Conservation (phyloP, 805 yeast genomes). For the Millerozyma miso region DNA sequence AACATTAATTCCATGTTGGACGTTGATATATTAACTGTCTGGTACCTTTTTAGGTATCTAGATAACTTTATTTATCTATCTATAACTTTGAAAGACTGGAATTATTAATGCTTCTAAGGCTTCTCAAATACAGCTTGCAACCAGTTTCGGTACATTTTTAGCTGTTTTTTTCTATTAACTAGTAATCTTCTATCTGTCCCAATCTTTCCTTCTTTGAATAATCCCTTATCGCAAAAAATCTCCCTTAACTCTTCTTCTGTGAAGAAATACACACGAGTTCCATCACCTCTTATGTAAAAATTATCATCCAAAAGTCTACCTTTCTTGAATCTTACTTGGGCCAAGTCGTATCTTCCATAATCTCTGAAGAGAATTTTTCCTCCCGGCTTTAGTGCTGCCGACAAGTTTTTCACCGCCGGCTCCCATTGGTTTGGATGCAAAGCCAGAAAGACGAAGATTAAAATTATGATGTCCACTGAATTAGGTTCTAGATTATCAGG, state of each 20-base stretch:
- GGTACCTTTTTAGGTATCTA: constrained; percentile 29
- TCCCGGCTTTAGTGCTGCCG: constrained; percentile 82
- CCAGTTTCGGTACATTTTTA: constrained; percentile 97
- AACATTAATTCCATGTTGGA: constrained; percentile 14
- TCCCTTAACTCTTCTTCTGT: constrained; percentile 85
- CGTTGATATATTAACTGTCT: constrained; percentile 19
- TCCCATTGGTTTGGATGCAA: constrained; percentile 89
- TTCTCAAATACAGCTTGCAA: constrained; percentile 78
- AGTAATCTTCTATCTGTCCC: constrained; percentile 88
- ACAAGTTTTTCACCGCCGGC: constrained; percentile 68
- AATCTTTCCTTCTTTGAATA: constrained; percentile 66
- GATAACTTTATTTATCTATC: constrained; percentile 36
- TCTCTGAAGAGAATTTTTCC: constrained; percentile 88
- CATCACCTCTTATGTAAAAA: constrained; percentile 95
- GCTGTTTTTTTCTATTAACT: constrained; percentile 85
- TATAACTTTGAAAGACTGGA: constrained; percentile 6
- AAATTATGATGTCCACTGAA: constrained; percentile 86
- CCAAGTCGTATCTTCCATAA: constrained; percentile 93
- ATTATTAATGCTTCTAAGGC: background rate
- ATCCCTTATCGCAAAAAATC: constrained; percentile 49
- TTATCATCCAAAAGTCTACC: constrained; percentile 84
- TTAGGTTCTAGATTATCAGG: constrained; percentile 82
- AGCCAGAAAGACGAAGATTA: constrained; percentile 93
- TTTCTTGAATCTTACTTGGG: constrained; percentile 90
- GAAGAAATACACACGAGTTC: constrained; percentile 95